Base-by-base conservation (phyloP, 2,329 filamentous ascomycete genomes). In the Neofusicoccum umdonicola region DNA sequence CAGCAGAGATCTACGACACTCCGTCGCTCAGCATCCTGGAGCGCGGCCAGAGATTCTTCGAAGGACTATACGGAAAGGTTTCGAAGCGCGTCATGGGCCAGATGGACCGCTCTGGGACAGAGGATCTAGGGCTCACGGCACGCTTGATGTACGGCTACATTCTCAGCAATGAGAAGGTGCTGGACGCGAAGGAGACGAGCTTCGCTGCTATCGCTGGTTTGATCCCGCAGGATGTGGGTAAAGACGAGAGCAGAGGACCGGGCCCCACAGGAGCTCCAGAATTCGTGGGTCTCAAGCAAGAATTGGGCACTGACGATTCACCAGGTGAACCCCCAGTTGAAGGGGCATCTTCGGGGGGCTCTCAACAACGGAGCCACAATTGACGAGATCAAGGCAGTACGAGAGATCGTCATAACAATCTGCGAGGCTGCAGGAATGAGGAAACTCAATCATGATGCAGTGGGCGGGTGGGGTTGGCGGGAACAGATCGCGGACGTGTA, bases 261-360 rank as follows among this genome's bases (percentile, higher is more conserved):
- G 19, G 5, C 17, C 52, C 17, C n/a, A 17, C 42, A 17, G 42
- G 7, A n/a, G 42, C 42, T 12, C 17, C 51, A 56, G 12, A 22
- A 17, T 4, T 37, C 13, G n/a, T 37, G 15, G 15, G 15, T 17
- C 13, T 37, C 13, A 35, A 15, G 2, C 12, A 27, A 22, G 17
- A 12, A 41, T 12, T 4, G 11, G n/a, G 19, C 15, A 15, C 60
- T 63, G 17, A 63, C 41, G 17, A 34, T 15, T 60, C 64, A 19
- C 12, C 12, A 82, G 81, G 78, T 84, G 17, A 84, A 84, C 65
- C 80, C 82, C 5, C 83, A 85, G 67, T 71, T 85, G 52, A 85
- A 84, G 67, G 83, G 83, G 4, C 83, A 85, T 73, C 75, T 85
- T 15, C 79, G 76, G 68, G 83, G 82, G 3, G 81, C 82, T 1